Conservation (phyloP, 2,329 filamentous ascomycete genomes). For the Pseudomassariella vexata region DNA sequence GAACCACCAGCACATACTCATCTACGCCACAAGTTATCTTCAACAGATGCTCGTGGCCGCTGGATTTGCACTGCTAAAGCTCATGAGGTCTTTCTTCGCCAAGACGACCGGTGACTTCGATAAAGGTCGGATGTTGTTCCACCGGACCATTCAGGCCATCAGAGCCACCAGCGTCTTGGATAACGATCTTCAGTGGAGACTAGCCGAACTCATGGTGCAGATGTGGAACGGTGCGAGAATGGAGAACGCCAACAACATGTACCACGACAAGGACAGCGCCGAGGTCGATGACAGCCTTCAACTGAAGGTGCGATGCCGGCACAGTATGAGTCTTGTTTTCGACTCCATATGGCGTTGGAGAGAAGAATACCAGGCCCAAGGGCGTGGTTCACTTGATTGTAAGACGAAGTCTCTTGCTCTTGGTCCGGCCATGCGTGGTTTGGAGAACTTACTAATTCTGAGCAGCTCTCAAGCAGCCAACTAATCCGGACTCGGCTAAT, state of each 20-base stretch:
- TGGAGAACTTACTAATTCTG: conserved; percentile 26
- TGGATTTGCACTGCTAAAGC: conserved; percentile 70
- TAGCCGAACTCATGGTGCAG: conserved; percentile 81
- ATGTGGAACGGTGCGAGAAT: conserved; percentile 71
- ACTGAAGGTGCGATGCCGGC: conserved; percentile 74
- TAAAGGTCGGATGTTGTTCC: conserved; percentile 62
- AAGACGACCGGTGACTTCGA: conserved; percentile 67
- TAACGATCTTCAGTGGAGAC: conserved; percentile 73
- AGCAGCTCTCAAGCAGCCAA: conserved; percentile 76
- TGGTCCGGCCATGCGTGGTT: conserved; percentile 12
- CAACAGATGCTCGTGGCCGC: conserved; percentile 83
- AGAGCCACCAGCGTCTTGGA: conserved; percentile 67
- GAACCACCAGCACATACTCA: conserved; percentile 51
- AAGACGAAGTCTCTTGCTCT: conserved; percentile 27
- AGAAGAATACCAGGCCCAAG: conserved; percentile 69
- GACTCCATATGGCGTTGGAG: conserved; percentile 84
- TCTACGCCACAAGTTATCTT: conserved; percentile 69
- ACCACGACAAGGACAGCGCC: conserved; percentile 42
- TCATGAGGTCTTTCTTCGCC: conserved; percentile 72
- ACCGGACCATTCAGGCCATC: conserved; percentile 64
- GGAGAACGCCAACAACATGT: conserved; percentile 39
- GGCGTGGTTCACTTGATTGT: conserved; percentile 67
- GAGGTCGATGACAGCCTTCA: conserved; percentile 66
- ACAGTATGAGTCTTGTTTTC: conserved; percentile 81
- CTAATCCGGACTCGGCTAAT: conserved; percentile 73